Conservation (phyloP, 2,329 filamentous ascomycete species). For the Shiraia sp. region DNA sequence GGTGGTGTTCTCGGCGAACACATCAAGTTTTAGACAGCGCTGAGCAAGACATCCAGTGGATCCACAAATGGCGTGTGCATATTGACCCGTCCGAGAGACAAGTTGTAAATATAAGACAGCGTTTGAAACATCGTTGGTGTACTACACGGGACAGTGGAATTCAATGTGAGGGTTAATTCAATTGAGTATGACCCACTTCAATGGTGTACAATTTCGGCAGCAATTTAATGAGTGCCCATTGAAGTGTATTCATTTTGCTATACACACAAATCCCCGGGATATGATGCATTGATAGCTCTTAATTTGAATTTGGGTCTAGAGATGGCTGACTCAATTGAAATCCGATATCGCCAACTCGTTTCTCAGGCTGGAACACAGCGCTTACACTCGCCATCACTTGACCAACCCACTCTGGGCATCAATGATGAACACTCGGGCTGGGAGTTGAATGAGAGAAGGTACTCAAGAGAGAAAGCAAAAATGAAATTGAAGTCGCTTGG, state of each 20-base stretch:
- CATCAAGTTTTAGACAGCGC: slow-evolving; percentile 6
- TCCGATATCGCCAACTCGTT: slow-evolving; percentile 21
- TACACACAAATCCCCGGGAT: too few species aligned
- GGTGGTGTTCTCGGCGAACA: slow-evolving; percentile 68
- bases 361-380: slow-evolving; percentile 19
- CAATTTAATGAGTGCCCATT: too few species aligned
- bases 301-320: neutral
- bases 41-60: neutral
- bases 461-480: slow-evolving; percentile 1
- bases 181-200: too few species aligned
- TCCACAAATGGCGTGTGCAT: neutral
- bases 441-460: slow-evolving; percentile 2
- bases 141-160: too few species aligned
- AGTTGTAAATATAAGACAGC: too few species aligned
- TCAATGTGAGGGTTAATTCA: too few species aligned
- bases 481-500: neutral
- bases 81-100: neutral
- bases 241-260: too few species aligned
- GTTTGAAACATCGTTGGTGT: too few species aligned
- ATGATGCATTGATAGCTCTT: neutral
- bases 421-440: neutral
- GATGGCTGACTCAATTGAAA: neutral
- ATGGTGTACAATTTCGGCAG: too few species aligned
- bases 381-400: slow-evolving; percentile 10
- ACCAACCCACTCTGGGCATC: neutral